Conservation (phyloP, 495 filamentous ascomycete species). For the Lophium mytilinum region DNA sequence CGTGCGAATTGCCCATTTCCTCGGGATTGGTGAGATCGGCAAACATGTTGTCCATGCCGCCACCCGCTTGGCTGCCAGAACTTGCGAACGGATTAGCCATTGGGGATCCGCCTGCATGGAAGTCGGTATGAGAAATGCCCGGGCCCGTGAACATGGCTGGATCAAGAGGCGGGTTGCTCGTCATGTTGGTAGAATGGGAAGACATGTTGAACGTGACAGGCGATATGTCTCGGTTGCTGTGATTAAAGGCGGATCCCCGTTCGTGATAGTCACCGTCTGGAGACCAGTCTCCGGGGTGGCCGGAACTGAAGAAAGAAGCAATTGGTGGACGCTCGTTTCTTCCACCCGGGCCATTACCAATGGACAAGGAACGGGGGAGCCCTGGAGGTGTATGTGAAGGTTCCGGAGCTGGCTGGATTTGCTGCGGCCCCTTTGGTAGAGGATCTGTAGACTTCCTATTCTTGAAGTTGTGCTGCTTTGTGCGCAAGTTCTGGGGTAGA, state of each 20-base stretch:
- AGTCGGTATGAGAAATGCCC: not conserved
- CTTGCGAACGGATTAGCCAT: constrained; percentile 20
- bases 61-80: constrained; percentile 11
- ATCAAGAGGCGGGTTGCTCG: constrained; percentile 15
- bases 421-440: constrained; percentile 15
- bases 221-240: not conserved
- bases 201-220: not conserved
- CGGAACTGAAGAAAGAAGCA: not conserved
- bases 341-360: not conserved
- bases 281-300: not conserved
- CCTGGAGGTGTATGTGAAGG: constrained; percentile 25
- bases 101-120: constrained; percentile 5
- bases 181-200: not conserved
- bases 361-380: constrained; percentile 11
- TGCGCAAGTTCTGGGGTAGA: constrained; percentile 68
- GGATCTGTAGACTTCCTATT: constrained; percentile 30
- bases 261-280: not conserved
- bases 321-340: not conserved
- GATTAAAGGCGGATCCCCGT: not conserved
- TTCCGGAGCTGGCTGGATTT: constrained; percentile 13
- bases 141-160: constrained; percentile 15
- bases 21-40: constrained; percentile 9
- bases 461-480: constrained; percentile 46
- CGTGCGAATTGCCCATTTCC: constrained; percentile 18
- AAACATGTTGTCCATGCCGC: constrained; percentile 15